Percentiles rank a stretch among this genome's conserved stretches.
These are phyloP conservation scores for Triglochin maritima DNA, from an alignment of 106 monocot species.

Conservation along the genomic window DNA sequence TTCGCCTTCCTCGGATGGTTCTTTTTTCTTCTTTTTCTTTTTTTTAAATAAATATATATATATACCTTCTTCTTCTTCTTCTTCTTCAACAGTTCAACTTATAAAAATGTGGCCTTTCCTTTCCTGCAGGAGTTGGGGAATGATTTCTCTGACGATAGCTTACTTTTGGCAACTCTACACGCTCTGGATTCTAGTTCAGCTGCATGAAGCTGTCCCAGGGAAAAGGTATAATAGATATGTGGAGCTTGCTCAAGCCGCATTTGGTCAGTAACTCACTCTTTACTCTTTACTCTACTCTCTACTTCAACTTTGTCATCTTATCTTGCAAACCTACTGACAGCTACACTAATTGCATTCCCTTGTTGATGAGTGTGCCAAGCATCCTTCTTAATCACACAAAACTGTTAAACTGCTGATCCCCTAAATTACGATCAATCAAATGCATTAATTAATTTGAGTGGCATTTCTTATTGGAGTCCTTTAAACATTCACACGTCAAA, in stretches of 20 bases:
- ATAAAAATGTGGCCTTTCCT: background rate
- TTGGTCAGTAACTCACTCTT: conserved; percentile 39
- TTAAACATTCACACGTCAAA: too few species aligned
- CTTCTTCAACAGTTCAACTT: background rate
- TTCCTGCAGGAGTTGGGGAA: conserved; percentile 66
- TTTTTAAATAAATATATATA: too few species aligned
- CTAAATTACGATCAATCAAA: too few species aligned
- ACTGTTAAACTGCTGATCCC: too few species aligned
- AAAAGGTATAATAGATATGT: conserved; percentile 92
- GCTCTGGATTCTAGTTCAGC: conserved; percentile 70
- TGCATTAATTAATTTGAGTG: too few species aligned
- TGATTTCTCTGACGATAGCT: conserved; percentile 50
- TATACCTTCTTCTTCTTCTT: too few species aligned
- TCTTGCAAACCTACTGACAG: background rate
- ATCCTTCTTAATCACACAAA: too few species aligned
- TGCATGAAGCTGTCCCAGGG: conserved; percentile 92
- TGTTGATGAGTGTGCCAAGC: background rate
- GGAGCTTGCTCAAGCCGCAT: conserved; percentile 91
- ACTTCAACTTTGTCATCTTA: too few species aligned
- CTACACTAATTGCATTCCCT: background rate
- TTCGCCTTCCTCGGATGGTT: conserved; percentile 89
- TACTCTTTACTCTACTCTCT: background rate
- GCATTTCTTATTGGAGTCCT: too few species aligned
- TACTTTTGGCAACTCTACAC: conserved; percentile 97
- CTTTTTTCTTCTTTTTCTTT: background rate